Conservation (phyloP, 495 filamentous ascomycete genomes). For the Xylaria acuta region DNA sequence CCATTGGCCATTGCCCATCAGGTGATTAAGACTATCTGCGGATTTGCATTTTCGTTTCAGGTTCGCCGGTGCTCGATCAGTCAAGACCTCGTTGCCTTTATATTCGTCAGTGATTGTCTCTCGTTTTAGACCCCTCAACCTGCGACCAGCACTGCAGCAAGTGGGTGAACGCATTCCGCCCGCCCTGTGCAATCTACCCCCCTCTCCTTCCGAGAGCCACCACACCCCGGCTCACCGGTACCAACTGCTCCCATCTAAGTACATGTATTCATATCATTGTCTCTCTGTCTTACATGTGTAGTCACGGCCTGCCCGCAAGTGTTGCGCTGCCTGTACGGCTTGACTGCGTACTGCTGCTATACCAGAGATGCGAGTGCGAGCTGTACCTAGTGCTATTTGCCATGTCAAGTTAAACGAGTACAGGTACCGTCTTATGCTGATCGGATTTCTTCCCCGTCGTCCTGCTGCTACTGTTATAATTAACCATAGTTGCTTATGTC, state of each 20-base stretch:
- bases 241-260: conserved; percentile 20
- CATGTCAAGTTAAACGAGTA: conserved; percentile 4
- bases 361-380: not conserved
- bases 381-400: conserved; percentile 1
- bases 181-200: conserved; percentile 30
- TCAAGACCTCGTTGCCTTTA: conserved; percentile 40
- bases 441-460: conserved; percentile 16
- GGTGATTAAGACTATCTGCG: conserved; percentile 58
- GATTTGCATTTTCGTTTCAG: conserved; percentile 49
- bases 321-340: conserved; percentile 15
- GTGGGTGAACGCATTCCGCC: conserved; percentile 22
- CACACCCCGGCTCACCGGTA: conserved; percentile 37
- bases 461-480: conserved; percentile 18
- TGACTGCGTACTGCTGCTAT: conserved; percentile 8
- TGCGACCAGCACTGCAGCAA: conserved; percentile 30
- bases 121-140: conserved; percentile 27
- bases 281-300: conserved; percentile 36
- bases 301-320: conserved; percentile 38
- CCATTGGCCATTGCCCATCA: conserved; percentile 55
- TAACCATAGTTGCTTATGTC: conserved; percentile 19
- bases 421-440: conserved; percentile 17
- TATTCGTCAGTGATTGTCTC: conserved; percentile 29
- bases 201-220: conserved; percentile 28
- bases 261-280: conserved; percentile 27
- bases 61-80: conserved; percentile 45